Evolutionary conservation across 2,329 filamentous ascomycete genomes (phyloP).

Genomic region (Pleomassaria siparia): DNA sequence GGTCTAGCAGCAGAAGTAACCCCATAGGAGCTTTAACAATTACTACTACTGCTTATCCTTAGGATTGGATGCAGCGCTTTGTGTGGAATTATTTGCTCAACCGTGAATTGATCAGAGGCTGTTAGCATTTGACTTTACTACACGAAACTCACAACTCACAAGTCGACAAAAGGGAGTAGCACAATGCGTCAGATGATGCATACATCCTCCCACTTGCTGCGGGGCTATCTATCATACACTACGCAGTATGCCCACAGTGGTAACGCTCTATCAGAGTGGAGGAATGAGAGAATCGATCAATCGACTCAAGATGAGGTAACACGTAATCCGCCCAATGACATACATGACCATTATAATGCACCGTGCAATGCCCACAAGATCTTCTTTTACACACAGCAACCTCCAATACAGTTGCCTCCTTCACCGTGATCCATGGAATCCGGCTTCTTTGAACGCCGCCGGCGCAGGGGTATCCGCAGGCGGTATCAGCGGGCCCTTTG

Average conservation of each 20-base stretch:
- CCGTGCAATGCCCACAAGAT: neutral
- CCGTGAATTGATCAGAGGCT: too few relatives aligned
- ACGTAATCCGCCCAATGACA: neutral
- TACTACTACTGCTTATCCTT: too few relatives aligned
- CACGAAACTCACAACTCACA: too few relatives aligned
- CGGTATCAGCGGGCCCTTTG: conserved; percentile 39
- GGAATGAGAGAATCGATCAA: conserved; percentile 1
- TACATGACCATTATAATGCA: neutral
- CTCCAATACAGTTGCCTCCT: neutral
- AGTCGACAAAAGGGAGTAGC: neutral
- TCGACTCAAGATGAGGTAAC: neutral
- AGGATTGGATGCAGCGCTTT: too few relatives aligned
- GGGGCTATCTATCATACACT: conserved; percentile 9
- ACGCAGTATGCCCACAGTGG: conserved; percentile 1
- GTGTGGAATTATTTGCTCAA: too few relatives aligned
- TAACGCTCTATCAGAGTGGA: conserved; percentile 7
- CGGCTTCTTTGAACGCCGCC: conserved; percentile 19
- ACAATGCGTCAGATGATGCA: neutral
- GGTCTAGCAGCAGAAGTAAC: too few relatives aligned
- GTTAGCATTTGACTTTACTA: too few relatives aligned
- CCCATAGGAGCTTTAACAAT: too few relatives aligned
- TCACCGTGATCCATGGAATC: conserved; percentile 11
- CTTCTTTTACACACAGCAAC: neutral
- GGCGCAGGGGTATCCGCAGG: conserved; percentile 14
- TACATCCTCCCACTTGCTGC: neutral